Conservation (phyloP, 129 eudicot species). For the Helianthus annuus region HanXRQr2.0-SUNRISE NC_035437.2:152802402-152802901, state of each 20-base stretch:
- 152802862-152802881: slow-evolving; percentile 58
- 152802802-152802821: slow-evolving; percentile 67
- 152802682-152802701: slow-evolving; percentile 80
- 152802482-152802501: slow-evolving; percentile 75
- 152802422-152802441: slow-evolving; percentile 87
- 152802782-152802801: slow-evolving; percentile 81
- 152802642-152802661: slow-evolving; percentile 82
- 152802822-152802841: slow-evolving; percentile 68
- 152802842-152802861: slow-evolving; percentile 93
- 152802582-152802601: slow-evolving; percentile 77
- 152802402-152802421: slow-evolving; percentile 44
- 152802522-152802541: slow-evolving; percentile 81
- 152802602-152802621: slow-evolving; percentile 80
- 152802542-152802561: slow-evolving; percentile 87
- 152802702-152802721: slow-evolving; percentile 96
- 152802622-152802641: slow-evolving; percentile 86
- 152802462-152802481: slow-evolving; percentile 82
- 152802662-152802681: slow-evolving; percentile 89
- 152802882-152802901: background rate
- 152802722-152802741: slow-evolving; percentile 86
- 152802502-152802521: slow-evolving; percentile 76
- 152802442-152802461: slow-evolving; percentile 91
- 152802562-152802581: slow-evolving; percentile 55
- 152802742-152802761: slow-evolving; percentile 82
- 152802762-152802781: slow-evolving; percentile 75